phyloP scores from a whole-genome alignment of 768 basidiomycete species.

The Termitomyces sp. region DNA sequence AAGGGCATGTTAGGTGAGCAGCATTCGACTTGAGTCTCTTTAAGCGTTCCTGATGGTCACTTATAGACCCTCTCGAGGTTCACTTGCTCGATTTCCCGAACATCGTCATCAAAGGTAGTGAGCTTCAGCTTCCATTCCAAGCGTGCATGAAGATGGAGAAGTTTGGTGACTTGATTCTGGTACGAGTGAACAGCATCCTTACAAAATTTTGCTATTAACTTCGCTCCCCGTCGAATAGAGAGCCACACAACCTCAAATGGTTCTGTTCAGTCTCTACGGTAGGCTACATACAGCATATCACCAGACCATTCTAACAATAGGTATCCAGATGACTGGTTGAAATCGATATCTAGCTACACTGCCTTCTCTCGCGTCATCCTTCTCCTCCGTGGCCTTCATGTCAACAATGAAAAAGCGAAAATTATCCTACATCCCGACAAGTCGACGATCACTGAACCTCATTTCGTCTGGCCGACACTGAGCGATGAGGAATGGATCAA shows the following conservation, averaged over 20 bases:
- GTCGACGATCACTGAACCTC: constrained; percentile 93
- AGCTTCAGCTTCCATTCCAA: constrained; percentile 98
- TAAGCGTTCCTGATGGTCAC: constrained; percentile 2
- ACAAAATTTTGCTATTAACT: not conserved
- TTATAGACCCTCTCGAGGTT: constrained; percentile 87
- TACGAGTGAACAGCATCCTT: constrained; percentile 26
- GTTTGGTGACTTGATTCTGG: constrained; percentile 95
- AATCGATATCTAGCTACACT: constrained; percentile 98
- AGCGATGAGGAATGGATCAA: constrained; percentile 98
- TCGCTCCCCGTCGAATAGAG: constrained; percentile 44
- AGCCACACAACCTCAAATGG: constrained; percentile 99
- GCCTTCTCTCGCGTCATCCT: constrained; percentile 98
- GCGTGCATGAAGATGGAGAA: constrained; percentile 99
- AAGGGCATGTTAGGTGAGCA: constrained; percentile 96
- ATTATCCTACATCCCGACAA: constrained; percentile 97
- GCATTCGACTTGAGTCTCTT: not conserved
- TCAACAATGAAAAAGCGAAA: constrained; percentile 99
- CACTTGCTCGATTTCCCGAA: constrained; percentile 99
- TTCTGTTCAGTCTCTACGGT: constrained; percentile 95
- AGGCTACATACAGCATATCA: constrained; percentile 16
- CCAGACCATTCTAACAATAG: constrained; percentile 7
- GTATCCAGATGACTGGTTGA: constrained; percentile 89
- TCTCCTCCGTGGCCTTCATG: constrained; percentile 94
- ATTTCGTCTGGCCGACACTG: constrained; percentile 96
- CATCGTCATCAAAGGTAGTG: constrained; percentile 99